These are phyloP conservation scores for Begonia fuchsioides DNA, from an alignment of 306 rosid genomes.

Conservation along the genomic window DNA sequence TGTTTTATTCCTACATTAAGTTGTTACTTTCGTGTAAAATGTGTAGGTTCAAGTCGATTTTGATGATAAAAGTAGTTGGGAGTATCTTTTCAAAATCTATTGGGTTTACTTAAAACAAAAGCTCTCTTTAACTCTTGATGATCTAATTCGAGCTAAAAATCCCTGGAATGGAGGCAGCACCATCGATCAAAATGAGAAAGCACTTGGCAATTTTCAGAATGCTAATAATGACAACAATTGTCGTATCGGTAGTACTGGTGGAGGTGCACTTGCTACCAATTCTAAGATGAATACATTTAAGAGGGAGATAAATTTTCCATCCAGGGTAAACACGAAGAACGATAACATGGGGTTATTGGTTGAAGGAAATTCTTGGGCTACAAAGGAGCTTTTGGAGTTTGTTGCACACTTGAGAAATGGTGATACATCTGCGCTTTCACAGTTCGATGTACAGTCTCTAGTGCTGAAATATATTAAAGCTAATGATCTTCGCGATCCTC, in stretches of 20 bases:
- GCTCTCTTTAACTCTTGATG: conserved; percentile 67
- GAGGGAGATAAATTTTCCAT: conserved; percentile 1
- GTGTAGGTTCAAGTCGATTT: conserved; percentile 70
- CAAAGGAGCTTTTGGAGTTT: conserved; percentile 80
- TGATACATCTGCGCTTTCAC: conserved; percentile 46
- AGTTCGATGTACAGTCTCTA: conserved; percentile 56
- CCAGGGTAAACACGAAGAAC: conserved; percentile 21
- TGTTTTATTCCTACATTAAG: not conserved
- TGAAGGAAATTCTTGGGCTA: conserved; percentile 61
- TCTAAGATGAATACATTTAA: conserved; percentile 17
- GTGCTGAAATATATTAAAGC: conserved; percentile 61
- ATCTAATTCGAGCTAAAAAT: conserved; percentile 55
- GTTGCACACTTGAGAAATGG: conserved; percentile 81
- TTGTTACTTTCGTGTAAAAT: not conserved
- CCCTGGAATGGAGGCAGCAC: conserved; percentile 40
- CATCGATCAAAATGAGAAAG: conserved; percentile 24
- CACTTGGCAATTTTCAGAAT: conserved; percentile 22
- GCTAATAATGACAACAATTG: conserved; percentile 33
- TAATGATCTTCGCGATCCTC: conserved; percentile 75
- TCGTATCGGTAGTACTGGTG: conserved; percentile 35
- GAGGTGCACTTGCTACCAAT: conserved; percentile 33
- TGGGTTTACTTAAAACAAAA: conserved; percentile 67
- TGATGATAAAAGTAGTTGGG: conserved; percentile 96
- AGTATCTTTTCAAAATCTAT: conserved; percentile 96
- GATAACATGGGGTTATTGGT: conserved; percentile 15